Evolutionary conservation across 2,329 filamentous ascomycete species (phyloP), one percentile per base, ranked within the genome.

Genomic region (Helicocarpus griseus): DNA sequence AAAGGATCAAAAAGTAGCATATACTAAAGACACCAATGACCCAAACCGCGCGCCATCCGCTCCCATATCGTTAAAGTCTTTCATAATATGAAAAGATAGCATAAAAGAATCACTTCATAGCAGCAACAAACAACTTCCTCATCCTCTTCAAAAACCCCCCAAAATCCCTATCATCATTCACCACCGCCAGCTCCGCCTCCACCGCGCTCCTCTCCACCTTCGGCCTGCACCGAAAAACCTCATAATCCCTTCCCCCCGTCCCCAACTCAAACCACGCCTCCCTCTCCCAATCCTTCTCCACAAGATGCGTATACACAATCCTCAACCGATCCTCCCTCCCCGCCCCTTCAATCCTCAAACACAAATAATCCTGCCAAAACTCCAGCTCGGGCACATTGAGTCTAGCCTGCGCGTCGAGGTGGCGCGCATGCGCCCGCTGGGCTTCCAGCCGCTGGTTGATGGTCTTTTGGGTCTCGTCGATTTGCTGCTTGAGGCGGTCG

Each of bases 251-350:
- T 57, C 81, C 82, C 33, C 82, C 81, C 43, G 87, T 95, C 59
- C 86, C 83, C 52, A 98, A 74, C 73, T 97, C 91, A 65, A 98
- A 97, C 83, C 87, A 94, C 13, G 87, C 89, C 72, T 97, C 90
- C 53, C 83, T 79, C 60, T 90, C 87, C 85, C 87, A 90, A 64
- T 93, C 85, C 61, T 82, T 81, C 72, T 95, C 89, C 64, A 94
- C 83, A 43, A 97, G 76, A 67, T 94, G 87, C 26, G 82, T 86
- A 65, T 89, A 98, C 2, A 93, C 80, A 66, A 98, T 95, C 69
- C 91, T 91, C 60, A 98, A 75, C 24, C 87, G 79, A 69, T 96
- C 90, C 56, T 87, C 83, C 63, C 81, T 80, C 1, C 88, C 90
- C 0, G 87, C 87, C 1, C 91, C 91, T 65, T 97, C 91, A 63